phyloP scores from a whole-genome alignment of 257 asterid genomes.

The Solanum chmielewskii region DNA sequence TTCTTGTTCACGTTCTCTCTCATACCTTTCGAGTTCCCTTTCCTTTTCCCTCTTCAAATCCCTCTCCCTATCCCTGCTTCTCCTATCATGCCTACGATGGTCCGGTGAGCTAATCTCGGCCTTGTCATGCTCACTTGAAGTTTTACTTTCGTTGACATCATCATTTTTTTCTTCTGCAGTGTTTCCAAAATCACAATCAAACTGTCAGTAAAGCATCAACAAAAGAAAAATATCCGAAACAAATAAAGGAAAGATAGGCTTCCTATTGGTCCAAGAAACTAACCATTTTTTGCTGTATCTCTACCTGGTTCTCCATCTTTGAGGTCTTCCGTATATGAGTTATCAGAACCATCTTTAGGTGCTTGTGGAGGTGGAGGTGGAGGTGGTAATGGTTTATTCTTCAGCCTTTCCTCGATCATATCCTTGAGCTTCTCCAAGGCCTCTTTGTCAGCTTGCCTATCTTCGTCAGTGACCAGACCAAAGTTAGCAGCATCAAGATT shows the following conservation, averaged over 20 bases:
- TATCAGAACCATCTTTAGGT: constrained; percentile 38
- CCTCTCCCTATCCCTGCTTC: constrained; percentile 68
- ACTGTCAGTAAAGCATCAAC: constrained; percentile 1
- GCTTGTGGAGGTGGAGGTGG: constrained; percentile 59
- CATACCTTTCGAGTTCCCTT: constrained; percentile 86
- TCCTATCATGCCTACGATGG: constrained; percentile 67
- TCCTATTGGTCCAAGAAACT: not conserved
- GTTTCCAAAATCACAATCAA: constrained; percentile 25
- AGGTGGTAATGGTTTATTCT: constrained; percentile 80
- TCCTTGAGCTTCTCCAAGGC: constrained; percentile 57
- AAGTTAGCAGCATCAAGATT: constrained; percentile 43
- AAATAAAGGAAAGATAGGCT: not conserved
- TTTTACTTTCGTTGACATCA: constrained; percentile 66
- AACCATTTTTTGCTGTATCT: constrained; percentile 41
- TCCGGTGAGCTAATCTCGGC: constrained; percentile 74
- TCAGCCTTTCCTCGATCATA: constrained; percentile 88
- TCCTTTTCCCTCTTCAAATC: constrained; percentile 74
- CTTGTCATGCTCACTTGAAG: constrained; percentile 52
- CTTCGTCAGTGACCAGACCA: constrained; percentile 78
- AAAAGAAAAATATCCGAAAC: not conserved
- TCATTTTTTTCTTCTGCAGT: constrained; percentile 51
- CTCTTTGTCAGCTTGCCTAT: constrained; percentile 57
- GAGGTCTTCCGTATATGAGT: constrained; percentile 53
- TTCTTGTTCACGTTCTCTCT: constrained; percentile 90
- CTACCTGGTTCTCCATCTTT: constrained; percentile 57